Evolutionary conservation across 768 basidiomycete species (phyloP).

Genomic region (Tubosaeta sp.): DNA sequence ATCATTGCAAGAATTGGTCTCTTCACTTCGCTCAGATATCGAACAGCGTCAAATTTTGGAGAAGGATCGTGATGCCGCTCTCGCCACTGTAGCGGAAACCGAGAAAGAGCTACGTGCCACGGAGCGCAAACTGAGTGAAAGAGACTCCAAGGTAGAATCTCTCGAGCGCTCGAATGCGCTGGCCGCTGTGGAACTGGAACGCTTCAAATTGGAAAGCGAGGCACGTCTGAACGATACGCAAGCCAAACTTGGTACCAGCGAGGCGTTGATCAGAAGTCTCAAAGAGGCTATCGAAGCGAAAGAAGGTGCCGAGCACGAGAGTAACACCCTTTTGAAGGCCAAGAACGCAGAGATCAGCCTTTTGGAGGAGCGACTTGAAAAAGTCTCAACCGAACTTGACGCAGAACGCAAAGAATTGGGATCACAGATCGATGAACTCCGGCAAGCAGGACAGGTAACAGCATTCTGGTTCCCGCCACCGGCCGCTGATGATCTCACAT

Average conservation of each 20-base stretch:
- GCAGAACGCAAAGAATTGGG: conserved; percentile 66
- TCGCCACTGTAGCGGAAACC: conserved; percentile 36
- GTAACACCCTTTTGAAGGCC: conserved; percentile 44
- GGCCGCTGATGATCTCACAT: conserved; percentile 1
- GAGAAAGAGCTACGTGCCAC: conserved; percentile 40
- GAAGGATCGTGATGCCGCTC: conserved; percentile 43
- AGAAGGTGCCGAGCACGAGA: conserved; percentile 47
- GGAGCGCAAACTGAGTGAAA: conserved; percentile 43
- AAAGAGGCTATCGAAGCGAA: conserved; percentile 51
- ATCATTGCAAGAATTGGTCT: conserved; percentile 42
- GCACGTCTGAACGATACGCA: conserved; percentile 39
- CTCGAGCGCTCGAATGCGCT: conserved; percentile 44
- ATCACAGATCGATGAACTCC: conserved; percentile 75
- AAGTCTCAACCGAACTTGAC: conserved; percentile 43
- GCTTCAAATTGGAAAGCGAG: conserved; percentile 44
- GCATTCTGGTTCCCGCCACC: not conserved
- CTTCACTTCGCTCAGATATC: conserved; percentile 19
- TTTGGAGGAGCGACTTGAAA: conserved; percentile 46
- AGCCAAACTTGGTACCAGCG: conserved; percentile 41
- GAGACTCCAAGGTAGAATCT: conserved; percentile 40
- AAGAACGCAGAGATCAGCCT: conserved; percentile 60
- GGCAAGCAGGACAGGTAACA: conserved; percentile 81
- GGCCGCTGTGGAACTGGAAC: conserved; percentile 39
- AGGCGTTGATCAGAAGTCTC: conserved; percentile 43
- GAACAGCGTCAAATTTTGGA: conserved; percentile 31